Percentiles rank a stretch among this genome's conserved stretches.
Evolutionary conservation across 148 eudicot species (phyloP).

Genomic region (Selenicereus undatus): DNA sequence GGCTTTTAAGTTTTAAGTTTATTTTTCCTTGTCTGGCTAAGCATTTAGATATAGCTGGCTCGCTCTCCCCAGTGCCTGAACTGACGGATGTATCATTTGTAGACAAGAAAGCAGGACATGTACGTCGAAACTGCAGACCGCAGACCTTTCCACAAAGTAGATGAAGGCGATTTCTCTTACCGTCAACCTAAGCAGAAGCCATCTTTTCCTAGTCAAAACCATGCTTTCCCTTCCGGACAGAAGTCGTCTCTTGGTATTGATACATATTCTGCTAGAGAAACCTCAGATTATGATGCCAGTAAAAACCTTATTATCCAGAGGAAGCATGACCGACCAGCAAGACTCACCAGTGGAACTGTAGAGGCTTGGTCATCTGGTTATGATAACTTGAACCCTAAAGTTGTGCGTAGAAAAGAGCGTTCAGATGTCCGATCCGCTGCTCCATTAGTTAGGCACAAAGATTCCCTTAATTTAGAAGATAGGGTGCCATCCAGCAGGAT

Average conservation of each 20-base stretch:
- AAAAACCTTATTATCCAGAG: slow-evolving; percentile 14
- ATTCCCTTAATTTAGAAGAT: slow-evolving; percentile 32
- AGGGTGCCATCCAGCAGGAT: slow-evolving; percentile 34
- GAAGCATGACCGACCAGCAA: slow-evolving; percentile 27
- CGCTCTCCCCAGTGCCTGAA: not conserved
- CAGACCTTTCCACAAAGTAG: slow-evolving; percentile 27
- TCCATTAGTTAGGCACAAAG: slow-evolving; percentile 29
- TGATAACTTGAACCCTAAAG: slow-evolving; percentile 28
- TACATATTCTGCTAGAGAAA: slow-evolving; percentile 26
- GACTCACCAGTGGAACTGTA: slow-evolving; percentile 25
- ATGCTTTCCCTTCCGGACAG: slow-evolving; percentile 17
- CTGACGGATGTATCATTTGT: not conserved
- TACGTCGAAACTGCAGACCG: slow-evolving; percentile 26
- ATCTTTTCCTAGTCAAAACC: slow-evolving; percentile 23
- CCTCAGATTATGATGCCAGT: slow-evolving; percentile 25
- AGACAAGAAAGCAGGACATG: slow-evolving; percentile 29
- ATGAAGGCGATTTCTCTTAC: slow-evolving; percentile 21
- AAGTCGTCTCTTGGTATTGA: slow-evolving; percentile 27
- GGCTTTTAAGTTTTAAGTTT: no score
- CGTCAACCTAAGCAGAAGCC: slow-evolving; percentile 28
- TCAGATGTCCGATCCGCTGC: slow-evolving; percentile 34
- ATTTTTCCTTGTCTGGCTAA: not conserved
- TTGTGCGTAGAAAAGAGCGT: slow-evolving; percentile 28
- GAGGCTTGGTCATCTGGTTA: slow-evolving; percentile 34
- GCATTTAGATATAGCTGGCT: not conserved